phyloP scores from a whole-genome alignment of 2,329 filamentous ascomycete species.

The Stromatinia cepivora region DNA sequence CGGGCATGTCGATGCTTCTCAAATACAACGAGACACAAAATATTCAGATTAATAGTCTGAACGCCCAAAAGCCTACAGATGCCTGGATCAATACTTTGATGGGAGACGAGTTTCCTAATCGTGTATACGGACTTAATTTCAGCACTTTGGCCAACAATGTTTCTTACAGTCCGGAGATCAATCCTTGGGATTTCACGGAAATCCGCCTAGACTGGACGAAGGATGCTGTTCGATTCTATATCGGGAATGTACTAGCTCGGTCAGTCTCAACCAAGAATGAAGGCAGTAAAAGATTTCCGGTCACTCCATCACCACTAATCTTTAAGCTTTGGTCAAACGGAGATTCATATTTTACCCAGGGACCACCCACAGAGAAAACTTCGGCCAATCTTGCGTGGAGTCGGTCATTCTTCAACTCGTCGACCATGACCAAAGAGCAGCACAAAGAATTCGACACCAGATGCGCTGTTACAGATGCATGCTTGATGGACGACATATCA shows the following conservation, averaged over 20 bases:
- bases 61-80: slow-evolving; percentile 43
- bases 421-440: slow-evolving; percentile 41
- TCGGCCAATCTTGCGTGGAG: slow-evolving; percentile 48
- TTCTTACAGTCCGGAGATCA: slow-evolving; percentile 8
- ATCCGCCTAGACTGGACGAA: slow-evolving; percentile 50
- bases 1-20: slow-evolving; percentile 49
- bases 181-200: slow-evolving; percentile 44
- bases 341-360: slow-evolving; percentile 46
- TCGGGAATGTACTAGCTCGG: slow-evolving; percentile 44
- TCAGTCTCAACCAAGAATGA: slow-evolving; percentile 38
- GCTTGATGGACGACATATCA: slow-evolving; percentile 34
- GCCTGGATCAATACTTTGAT: slow-evolving; percentile 46
- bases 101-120: slow-evolving; percentile 43
- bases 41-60: slow-evolving; percentile 49
- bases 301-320: slow-evolving; percentile 45
- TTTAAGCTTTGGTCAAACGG: slow-evolving; percentile 51
- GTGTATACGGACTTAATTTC: slow-evolving; percentile 39
- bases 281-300: slow-evolving; percentile 39
- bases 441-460: slow-evolving; percentile 36
- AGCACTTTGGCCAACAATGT: slow-evolving; percentile 17
- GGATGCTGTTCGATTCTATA: slow-evolving; percentile 46
- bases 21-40: slow-evolving; percentile 48
- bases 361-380: slow-evolving; percentile 45
- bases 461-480: slow-evolving; percentile 41
- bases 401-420: slow-evolving; percentile 52